These are phyloP conservation scores for Lithocarpus polystachyus DNA, from an alignment of 306 rosid species.

Conservation along the genomic window DNA sequence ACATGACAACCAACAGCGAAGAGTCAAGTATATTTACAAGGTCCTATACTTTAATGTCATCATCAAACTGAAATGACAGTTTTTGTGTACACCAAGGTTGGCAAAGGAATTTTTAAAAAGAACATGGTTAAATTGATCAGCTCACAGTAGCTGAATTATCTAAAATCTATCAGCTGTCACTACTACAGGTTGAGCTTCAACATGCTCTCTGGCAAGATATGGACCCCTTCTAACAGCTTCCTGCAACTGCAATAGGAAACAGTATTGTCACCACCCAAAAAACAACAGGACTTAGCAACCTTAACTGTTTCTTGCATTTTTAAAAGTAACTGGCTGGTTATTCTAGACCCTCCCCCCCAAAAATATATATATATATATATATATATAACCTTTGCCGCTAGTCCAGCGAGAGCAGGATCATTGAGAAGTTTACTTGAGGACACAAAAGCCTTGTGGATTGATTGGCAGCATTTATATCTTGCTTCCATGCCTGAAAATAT, in stretches of 20 bases:
- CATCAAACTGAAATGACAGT: background rate
- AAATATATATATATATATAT: no score
- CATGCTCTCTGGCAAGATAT: slow-evolving; percentile 47
- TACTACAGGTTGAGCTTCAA: slow-evolving; percentile 75
- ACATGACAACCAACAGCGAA: background rate
- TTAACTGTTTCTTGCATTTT: background rate
- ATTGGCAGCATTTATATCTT: slow-evolving; percentile 76
- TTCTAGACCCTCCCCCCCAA: background rate
- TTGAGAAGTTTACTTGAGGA: slow-evolving; percentile 47
- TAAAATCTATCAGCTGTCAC: slow-evolving; percentile 81
- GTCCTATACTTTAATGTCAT: background rate
- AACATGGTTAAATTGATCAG: background rate
- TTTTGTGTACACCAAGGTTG: background rate
- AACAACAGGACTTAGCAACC: background rate
- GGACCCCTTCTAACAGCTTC: slow-evolving; percentile 77
- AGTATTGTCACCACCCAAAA: background rate
- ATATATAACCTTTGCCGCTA: slow-evolving; percentile 70
- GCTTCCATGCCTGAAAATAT: slow-evolving; percentile 80
- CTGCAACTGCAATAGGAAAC: slow-evolving; percentile 54
- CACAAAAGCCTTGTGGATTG: slow-evolving; percentile 50
- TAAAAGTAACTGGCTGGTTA: background rate
- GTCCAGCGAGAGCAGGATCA: slow-evolving; percentile 56
- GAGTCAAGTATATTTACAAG: background rate
- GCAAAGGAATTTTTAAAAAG: background rate
- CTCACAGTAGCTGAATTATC: background rate